Evolutionary conservation across 495 filamentous ascomycete species (phyloP).

Genomic region (Paragyromitra xinjiangensis): DNA sequence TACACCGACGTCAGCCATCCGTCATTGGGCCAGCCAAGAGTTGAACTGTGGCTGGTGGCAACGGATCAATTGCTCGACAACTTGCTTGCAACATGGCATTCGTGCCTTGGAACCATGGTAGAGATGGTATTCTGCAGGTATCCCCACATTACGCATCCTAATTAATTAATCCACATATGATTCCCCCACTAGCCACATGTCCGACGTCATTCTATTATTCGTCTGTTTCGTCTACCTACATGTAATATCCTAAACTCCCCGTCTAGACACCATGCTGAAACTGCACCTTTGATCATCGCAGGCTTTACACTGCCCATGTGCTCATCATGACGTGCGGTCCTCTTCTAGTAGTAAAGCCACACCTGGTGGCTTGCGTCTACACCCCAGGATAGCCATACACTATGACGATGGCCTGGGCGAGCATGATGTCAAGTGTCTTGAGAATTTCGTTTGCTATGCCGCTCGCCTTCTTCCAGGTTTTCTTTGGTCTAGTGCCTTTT

Average conservation of each 20-base stretch:
- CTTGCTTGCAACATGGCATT: constrained; percentile 24
- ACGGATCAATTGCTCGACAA: not conserved
- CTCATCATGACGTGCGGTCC: constrained; percentile 33
- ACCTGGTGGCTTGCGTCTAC: constrained; percentile 12
- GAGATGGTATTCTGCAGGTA: constrained; percentile 13
- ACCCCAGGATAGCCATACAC: not conserved
- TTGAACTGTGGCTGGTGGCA: constrained; percentile 9
- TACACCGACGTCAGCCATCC: constrained; percentile 18
- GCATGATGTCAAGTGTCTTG: constrained; percentile 26
- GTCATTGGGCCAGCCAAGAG: constrained; percentile 12
- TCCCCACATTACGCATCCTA: not conserved
- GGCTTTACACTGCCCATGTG: not conserved
- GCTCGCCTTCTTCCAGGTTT: not conserved
- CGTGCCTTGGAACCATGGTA: constrained; percentile 12
- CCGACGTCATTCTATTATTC: constrained; percentile 7
- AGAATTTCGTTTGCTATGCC: no score
- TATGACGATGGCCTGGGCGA: constrained; percentile 23
- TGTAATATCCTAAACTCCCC: no score
- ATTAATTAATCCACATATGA: not conserved
- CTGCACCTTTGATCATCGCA: not conserved
- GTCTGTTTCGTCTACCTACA: not conserved
- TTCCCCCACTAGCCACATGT: not conserved
- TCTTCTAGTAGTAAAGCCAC: constrained; percentile 8
- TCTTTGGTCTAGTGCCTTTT: no score
- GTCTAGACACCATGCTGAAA: no score